phyloP scores from a whole-genome alignment of 805 yeast genomes.

The Cyberlindnera meyerae region DNA sequence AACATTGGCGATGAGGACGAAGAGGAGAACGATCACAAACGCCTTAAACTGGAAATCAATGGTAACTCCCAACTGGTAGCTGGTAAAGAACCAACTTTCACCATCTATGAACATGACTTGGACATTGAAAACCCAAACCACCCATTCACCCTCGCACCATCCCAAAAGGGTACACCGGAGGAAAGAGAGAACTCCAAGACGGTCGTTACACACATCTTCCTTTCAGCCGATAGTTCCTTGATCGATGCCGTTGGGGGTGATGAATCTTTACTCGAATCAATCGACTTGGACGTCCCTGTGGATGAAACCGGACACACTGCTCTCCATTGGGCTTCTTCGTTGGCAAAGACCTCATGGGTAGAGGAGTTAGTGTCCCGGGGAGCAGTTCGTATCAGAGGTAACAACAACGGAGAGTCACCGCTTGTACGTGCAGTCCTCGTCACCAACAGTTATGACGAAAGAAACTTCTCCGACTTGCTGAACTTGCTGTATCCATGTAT shows the following conservation, averaged over 20 bases:
- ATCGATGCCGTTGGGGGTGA: slow-evolving; percentile 28
- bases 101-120: slow-evolving; percentile 34
- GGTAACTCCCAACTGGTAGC: neutral
- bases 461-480: slow-evolving; percentile 66
- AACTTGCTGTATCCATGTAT: slow-evolving; percentile 74
- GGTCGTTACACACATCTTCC: slow-evolving; percentile 46
- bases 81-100: slow-evolving; percentile 19
- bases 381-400: slow-evolving; percentile 68
- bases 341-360: slow-evolving; percentile 72
- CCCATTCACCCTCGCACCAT: slow-evolving; percentile 47
- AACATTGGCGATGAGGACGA: slow-evolving; percentile 6
- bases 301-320: slow-evolving; percentile 94
- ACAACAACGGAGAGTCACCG: slow-evolving; percentile 83
- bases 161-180: slow-evolving; percentile 27
- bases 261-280: slow-evolving; percentile 25
- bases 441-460: slow-evolving; percentile 75
- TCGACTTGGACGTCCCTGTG: slow-evolving; percentile 76
- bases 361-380: slow-evolving; percentile 61
- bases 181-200: slow-evolving; percentile 39
- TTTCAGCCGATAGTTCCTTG: slow-evolving; percentile 36
- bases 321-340: slow-evolving; percentile 92
- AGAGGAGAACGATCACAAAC: slow-evolving; percentile 6
- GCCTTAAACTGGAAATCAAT: slow-evolving; percentile 1
- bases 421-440: slow-evolving; percentile 78
- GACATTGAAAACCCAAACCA: slow-evolving; percentile 37